Evolutionary conservation across 1,284 basidiomycete species (phyloP), one percentile per base, ranked within the genome.

Genomic region (Meira nashicola): DNA sequence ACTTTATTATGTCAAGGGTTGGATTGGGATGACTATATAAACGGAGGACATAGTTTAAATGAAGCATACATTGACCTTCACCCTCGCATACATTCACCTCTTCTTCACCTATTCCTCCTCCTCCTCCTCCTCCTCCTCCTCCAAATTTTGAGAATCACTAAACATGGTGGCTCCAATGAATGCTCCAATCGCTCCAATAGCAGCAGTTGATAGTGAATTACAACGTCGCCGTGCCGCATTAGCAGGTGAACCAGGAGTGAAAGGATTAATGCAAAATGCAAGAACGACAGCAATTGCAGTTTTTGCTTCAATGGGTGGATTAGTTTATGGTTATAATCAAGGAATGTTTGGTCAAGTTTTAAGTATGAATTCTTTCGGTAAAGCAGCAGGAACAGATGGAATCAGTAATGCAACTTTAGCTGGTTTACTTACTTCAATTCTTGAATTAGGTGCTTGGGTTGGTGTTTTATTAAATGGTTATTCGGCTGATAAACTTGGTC

Each of bases 261-360:
- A 43, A 19, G 71, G 71, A 44, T 65, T 73, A 54, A 25, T 72
- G 53, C 59, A 60, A 57, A 73, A 73, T 51, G 58, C 58, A 11
- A 57, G 65, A 23, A 70, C 70, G 50, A 61, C 66, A 41, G 33
- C 59, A 46, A 73, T 72, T 38, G 71, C 71, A 44, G 58, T 73
- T 37, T 73, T 73, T 49, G 89, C 86, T 0, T 87, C 86, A 14
- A 83, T 90, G 66, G 89, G 89, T 2, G 88, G 89, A 0, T 75
- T 90, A 50, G 84, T 87, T 23, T 90, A 90, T 76, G 89, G 89
- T 4, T 87, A 87, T 76, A 86, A 87, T 66, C 86, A 87, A 70
- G 17, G 62, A 17, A 64, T 70, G 63, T 73, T 71, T 37, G 69
- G 69, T 44, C 70, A 89, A 74, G 85, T 90, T 8, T 82, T 90